These are phyloP conservation scores for Podila epicladia DNA, from an alignment of 192 early-diverging fungal species.

Conservation along the genomic window DNA sequence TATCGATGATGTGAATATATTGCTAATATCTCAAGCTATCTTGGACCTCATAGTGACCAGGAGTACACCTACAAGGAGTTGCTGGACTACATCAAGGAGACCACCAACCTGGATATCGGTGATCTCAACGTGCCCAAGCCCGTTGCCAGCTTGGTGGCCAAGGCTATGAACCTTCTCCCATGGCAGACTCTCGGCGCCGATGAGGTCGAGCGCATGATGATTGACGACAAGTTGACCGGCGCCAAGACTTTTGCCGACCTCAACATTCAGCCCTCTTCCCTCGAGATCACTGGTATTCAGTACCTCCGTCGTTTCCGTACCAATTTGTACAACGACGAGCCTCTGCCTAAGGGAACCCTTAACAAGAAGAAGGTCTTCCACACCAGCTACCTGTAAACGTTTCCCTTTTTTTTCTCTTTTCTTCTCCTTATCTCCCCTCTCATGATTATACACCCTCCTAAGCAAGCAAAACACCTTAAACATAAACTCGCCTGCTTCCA, in stretches of 20 bases:
- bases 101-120: constrained; percentile 57
- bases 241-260: constrained; percentile 89
- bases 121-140: constrained; percentile 72
- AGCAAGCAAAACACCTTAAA: not conserved
- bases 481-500: not conserved
- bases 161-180: constrained; percentile 71
- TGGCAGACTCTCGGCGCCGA: constrained; percentile 86
- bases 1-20: not conserved
- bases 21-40: not conserved
- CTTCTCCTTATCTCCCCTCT: constrained; percentile 8
- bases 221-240: constrained; percentile 75
- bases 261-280: constrained; percentile 79
- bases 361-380: constrained; percentile 58
- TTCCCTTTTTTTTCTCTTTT: not conserved
- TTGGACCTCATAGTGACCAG: constrained; percentile 58
- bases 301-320: constrained; percentile 87
- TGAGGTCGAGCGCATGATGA: constrained; percentile 84
- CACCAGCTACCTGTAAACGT: constrained; percentile 50
- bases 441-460: not conserved
- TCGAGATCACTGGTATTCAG: constrained; percentile 85
- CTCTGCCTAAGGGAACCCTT: constrained; percentile 60
- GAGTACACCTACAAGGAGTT: constrained; percentile 80
- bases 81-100: constrained; percentile 75
- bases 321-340: constrained; percentile 66
- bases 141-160: constrained; percentile 74